Base-by-base conservation (phyloP, 148 eudicot species). In the Amaranthus hypochondriacus region DNA sequence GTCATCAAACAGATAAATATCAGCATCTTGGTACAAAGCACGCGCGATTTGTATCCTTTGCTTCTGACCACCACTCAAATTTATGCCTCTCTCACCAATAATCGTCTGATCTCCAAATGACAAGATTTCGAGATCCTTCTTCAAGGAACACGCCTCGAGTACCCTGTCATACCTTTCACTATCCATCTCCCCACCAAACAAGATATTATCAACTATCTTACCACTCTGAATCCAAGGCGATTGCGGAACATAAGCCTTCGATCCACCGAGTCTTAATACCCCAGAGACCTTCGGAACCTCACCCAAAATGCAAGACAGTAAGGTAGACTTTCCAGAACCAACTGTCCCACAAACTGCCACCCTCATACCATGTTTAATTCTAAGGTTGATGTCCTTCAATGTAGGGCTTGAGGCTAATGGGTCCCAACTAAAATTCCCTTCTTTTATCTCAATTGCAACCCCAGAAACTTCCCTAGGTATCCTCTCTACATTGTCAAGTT, bases 291-390 rank as follows among this genome's bases (percentile, higher is more conserved):
- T 84, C 4, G 81, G 81, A 7, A 87, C 78, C 75, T 87, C 90
- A 52, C 88, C 88, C 9, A 87, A 47, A 0, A 87, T 87, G 55
- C 90, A 76, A 15, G 86, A 84, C 2, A 87, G 81, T 63, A 87
- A 76, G 47, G 83, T 87, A 1, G 90, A 87, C 74, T 87, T 87
- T 15, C 90, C 90, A 1, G 90, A 80, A 56, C 90, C 90, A 77
- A 87, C 88, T 5, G 84, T 72, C n/a, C 91, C 91, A 68, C 91
- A 88, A 55, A 88, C 68, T 60, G 91, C 91, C 49, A 88, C 89
- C 77, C 77, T 88, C 86, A 83, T 82, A 18, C 91, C 91, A 48
- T 73, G 83, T 52, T 59, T 50, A 56, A 84, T 80, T 48, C 56
- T 82, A 49, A 87, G 51, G 48, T 83, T 81, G 51, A 87, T 81